Evolutionary conservation across 2,329 filamentous ascomycete genomes (phyloP).

Genomic region (Hysterium pulicare): DNA sequence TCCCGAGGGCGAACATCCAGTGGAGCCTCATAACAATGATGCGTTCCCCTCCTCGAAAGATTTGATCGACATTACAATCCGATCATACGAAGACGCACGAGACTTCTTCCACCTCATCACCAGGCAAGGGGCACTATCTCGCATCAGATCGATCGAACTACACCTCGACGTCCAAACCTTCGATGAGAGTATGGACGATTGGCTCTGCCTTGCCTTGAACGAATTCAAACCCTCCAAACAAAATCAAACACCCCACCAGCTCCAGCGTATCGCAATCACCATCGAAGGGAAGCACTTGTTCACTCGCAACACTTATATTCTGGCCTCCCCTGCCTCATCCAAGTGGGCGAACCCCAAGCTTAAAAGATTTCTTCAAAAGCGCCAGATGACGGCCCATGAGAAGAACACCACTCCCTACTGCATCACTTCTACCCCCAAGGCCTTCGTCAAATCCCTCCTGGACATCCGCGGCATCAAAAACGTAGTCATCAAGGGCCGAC

Average conservation of each 20-base stretch:
- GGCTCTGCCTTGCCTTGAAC: conserved; percentile 12
- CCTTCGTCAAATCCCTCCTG: conserved; percentile 6
- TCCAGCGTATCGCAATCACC: conserved; percentile 9
- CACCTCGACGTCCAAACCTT: conserved; percentile 9
- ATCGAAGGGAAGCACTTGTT: conserved; percentile 7
- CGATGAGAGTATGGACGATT: conserved; percentile 11
- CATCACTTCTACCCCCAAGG: conserved; percentile 2
- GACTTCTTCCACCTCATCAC: conserved; percentile 2
- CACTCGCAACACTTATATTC: conserved; percentile 7
- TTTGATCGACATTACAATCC: neutral
- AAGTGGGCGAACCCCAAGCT: conserved; percentile 4
- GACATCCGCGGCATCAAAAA: conserved; percentile 7
- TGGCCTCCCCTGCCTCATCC: conserved; percentile 7
- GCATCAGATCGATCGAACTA: no score
- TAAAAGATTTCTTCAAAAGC: conserved; percentile 5
- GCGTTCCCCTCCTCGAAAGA: neutral
- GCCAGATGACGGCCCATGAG: neutral
- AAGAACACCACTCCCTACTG: neutral
- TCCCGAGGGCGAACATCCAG: no score
- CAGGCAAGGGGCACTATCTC: no score
- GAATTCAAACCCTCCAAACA: conserved; percentile 9
- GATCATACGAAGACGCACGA: neutral
- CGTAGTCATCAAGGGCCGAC: conserved; percentile 7
- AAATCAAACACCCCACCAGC: conserved; percentile 9
- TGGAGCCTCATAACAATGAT: no score